phyloP scores from a whole-genome alignment of 495 filamentous ascomycete genomes.

The Neurospora pannonica region DNA sequence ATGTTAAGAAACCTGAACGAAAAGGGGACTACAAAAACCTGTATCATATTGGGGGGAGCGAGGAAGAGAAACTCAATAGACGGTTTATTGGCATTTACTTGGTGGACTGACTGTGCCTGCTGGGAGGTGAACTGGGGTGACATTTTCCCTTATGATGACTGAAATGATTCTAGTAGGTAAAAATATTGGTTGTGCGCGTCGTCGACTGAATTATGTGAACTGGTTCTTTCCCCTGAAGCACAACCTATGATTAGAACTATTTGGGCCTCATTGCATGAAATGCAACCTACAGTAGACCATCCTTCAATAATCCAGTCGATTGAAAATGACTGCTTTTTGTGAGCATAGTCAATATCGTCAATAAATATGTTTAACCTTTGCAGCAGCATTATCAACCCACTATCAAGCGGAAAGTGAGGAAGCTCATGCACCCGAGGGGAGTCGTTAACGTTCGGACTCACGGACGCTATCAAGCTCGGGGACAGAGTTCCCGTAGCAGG shows the following conservation, averaged over 20 bases:
- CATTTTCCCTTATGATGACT: not conserved
- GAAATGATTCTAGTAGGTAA: not conserved
- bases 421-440: not conserved
- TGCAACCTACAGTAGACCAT: not conserved
- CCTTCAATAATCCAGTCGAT: not conserved
- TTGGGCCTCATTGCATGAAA: not conserved
- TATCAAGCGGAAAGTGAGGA: not conserved
- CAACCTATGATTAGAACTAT: not conserved
- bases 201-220: too few relatives aligned
- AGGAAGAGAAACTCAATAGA: conserved; percentile 12
- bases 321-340: not conserved
- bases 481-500: not conserved
- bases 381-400: not conserved
- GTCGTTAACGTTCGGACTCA: not conserved
- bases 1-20: too few relatives aligned
- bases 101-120: not conserved
- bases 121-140: not conserved
- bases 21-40: too few relatives aligned
- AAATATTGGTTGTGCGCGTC: not conserved
- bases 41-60: conserved; percentile 12
- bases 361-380: not conserved
- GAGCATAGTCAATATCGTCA: not conserved
- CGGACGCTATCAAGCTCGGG: not conserved
- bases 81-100: not conserved
- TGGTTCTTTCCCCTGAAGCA: not conserved